Evolutionary conservation across 2,329 filamentous ascomycete species (phyloP), one percentile per base, ranked within the genome.

Genomic region (Dryadomyces quercus-mongolicae): DNA sequence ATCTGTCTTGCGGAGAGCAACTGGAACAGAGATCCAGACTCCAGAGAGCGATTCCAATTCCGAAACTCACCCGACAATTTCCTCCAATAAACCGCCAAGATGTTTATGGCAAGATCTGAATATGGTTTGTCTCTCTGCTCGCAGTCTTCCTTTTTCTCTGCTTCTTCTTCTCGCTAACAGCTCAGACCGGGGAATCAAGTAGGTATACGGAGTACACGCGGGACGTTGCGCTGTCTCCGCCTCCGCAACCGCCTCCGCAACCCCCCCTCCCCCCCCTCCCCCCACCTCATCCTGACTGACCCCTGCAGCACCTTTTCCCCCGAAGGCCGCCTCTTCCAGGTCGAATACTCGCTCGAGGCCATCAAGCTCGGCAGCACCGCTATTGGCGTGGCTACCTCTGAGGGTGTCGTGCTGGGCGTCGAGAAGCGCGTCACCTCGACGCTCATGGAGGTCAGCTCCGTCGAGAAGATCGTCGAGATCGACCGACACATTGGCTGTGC

Each of bases 81-180:
- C 49, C 22, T 21, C 45, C 34, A 47, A 47, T 20, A 71, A 61
- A 67, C 71, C 72, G 74, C 68, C 80, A 89, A 76, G 66, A 95
- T 95, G 93, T 98, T 98, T 82, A 97, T 98, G 82, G 91, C 93
- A 81, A 88, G 93, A 77, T 97, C 92, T 70, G 93, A 98, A 92
- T 98, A 98, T 78, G 93, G 92, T 93, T 80, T 77, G 57, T 55
- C 42, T 59, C 58, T 5, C 2, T 21, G 31, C 34, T 15, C 40
- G 34, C n/a, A n/a, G n/a, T n/a, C n/a, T n/a, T n/a, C n/a, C n/a
- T n/a, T n/a, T n/a, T n/a, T 40, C 40, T 52, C 4, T 45, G 15
- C 50, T 21, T 3, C 7, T 5, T 36, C 6, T 4, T 25, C 34
- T 46, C n/a, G 21, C 53, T 59, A 52, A 52, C 46, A 12, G 49